Percentiles rank a stretch among this genome's conserved stretches.
Conservation (phyloP, 177 flowering plant species). For the Tripterygium wilfordii region DNA sequence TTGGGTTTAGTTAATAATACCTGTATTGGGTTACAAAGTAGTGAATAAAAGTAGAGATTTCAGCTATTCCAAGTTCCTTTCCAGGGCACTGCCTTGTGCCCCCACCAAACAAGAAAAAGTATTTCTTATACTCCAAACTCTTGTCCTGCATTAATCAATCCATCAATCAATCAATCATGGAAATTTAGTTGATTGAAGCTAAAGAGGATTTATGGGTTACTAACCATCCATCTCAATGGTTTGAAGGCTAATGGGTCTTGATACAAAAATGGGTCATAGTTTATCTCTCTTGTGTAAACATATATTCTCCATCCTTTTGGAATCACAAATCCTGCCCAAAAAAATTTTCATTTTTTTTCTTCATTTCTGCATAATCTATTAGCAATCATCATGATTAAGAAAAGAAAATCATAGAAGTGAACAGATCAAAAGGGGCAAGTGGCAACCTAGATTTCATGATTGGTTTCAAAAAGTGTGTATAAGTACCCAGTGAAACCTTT, state of each 20-base stretch:
- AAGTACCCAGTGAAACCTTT: too few relatives aligned
- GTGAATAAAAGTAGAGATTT: conserved; percentile 54
- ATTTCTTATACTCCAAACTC: conserved; percentile 40
- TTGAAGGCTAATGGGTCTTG: conserved; percentile 65
- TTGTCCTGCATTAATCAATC: conserved; percentile 31
- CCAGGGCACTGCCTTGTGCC: conserved; percentile 69
- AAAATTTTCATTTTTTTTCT: too few relatives aligned
- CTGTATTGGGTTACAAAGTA: conserved; percentile 67
- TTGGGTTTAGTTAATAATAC: conserved; percentile 12
- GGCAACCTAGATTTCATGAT: too few relatives aligned
- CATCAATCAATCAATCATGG: not conserved
- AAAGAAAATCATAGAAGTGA: too few relatives aligned
- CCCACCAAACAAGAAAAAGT: conserved; percentile 55
- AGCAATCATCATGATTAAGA: too few relatives aligned
- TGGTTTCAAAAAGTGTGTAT: too few relatives aligned
- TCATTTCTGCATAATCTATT: too few relatives aligned
- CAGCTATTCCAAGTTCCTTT: conserved; percentile 56
- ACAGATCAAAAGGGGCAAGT: too few relatives aligned
- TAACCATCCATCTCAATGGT: conserved; percentile 86
- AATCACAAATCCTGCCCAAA: conserved; percentile 59
- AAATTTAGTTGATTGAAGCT: not conserved
- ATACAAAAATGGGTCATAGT: conserved; percentile 52
- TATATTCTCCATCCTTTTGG: conserved; percentile 77
- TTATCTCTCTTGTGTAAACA: conserved; percentile 60
- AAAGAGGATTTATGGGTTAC: not conserved